phyloP scores from a whole-genome alignment of 495 filamentous ascomycete genomes.

The Jackrogersella multiformis region DNA sequence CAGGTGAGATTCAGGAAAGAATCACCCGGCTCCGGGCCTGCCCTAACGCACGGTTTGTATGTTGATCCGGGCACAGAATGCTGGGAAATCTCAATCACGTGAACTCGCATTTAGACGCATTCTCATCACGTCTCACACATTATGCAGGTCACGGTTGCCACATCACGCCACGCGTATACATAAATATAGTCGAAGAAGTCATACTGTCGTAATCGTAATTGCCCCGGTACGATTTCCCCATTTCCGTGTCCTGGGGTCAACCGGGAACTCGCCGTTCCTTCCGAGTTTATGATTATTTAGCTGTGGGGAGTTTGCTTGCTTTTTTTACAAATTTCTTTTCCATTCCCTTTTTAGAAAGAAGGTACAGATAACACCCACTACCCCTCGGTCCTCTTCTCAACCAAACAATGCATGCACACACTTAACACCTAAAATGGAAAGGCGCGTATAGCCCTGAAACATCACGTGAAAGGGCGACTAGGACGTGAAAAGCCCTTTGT shows the following conservation, averaged over 20 bases:
- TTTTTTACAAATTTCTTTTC: conserved; percentile 7
- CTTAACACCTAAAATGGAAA: conserved; percentile 32
- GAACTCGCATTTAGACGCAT: conserved; percentile 9
- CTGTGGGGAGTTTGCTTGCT: conserved; percentile 16
- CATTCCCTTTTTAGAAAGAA: not conserved
- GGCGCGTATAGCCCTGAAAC: conserved; percentile 23
- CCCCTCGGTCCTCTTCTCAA: not conserved
- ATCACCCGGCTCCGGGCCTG: not conserved
- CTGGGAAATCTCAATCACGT: conserved; percentile 2
- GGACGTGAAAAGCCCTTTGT: conserved; percentile 31
- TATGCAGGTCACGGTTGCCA: not conserved
- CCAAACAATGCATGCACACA: conserved; percentile 21
- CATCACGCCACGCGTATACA: conserved; percentile 7
- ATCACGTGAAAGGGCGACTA: conserved; percentile 47
- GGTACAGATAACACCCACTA: not conserved
- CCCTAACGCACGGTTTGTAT: conserved; percentile 15
- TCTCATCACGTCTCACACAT: not conserved
- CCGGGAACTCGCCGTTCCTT: conserved; percentile 23
- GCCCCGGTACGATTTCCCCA: not conserved
- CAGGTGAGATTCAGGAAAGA: no score
- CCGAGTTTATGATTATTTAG: conserved; percentile 12
- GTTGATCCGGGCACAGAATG: conserved; percentile 14
- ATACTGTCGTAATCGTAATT: not conserved
- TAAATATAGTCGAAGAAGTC: not conserved
- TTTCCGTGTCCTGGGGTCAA: not conserved